Percentiles rank a stretch among this genome's conserved stretches.
These are phyloP conservation scores for Drosera capensis DNA, from an alignment of 148 eudicot genomes.

Conservation along the genomic window DNA sequence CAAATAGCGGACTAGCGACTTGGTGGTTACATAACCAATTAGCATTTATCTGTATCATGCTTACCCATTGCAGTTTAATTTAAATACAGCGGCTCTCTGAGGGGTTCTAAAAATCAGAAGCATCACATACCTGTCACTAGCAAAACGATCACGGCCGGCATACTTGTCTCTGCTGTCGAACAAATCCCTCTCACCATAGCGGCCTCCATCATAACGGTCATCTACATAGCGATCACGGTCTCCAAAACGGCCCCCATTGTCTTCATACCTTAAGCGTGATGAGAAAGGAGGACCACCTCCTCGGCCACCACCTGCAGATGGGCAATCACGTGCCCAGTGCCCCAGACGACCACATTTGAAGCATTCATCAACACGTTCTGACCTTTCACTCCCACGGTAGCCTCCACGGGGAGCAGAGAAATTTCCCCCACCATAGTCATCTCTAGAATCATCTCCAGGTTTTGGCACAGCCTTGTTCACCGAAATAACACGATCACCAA, in stretches of 20 bases:
- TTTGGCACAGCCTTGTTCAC: constrained; percentile 43
- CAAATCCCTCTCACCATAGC: constrained; percentile 29
- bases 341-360: constrained; percentile 58
- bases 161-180: constrained; percentile 31
- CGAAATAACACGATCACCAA: constrained; percentile 36
- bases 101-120: not conserved
- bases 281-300: constrained; percentile 22
- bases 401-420: constrained; percentile 35
- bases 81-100: not conserved
- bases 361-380: constrained; percentile 38
- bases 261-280: constrained; percentile 28
- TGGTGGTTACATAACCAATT: no score
- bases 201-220: constrained; percentile 33
- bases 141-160: constrained; percentile 21
- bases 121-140: constrained; percentile 17
- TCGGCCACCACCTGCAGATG: constrained; percentile 39
- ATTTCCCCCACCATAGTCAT: constrained; percentile 37
- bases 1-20: no score
- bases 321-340: constrained; percentile 68
- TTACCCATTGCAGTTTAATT: not conserved
- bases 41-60: no score
- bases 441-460: constrained; percentile 29
- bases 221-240: constrained; percentile 33
- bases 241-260: constrained; percentile 21
- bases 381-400: constrained; percentile 37